Percentiles rank a stretch among this genome's conserved stretches.
These are phyloP conservation scores for Fraxinus velutina DNA, from an alignment of 305 asterid genomes.

Conservation along the genomic window DNA sequence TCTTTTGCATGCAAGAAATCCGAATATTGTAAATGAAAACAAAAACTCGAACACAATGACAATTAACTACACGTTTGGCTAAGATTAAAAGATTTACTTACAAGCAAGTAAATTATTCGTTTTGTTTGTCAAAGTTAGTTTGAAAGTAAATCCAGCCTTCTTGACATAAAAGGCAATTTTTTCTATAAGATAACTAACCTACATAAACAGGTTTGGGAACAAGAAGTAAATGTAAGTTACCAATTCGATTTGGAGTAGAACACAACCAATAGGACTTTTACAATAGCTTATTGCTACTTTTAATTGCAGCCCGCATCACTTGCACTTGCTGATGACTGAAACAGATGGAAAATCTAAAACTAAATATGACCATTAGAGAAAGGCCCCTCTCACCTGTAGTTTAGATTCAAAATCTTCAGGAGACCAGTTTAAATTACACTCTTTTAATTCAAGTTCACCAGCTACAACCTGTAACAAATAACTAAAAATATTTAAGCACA, in stretches of 20 bases:
- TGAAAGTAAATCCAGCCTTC: not conserved
- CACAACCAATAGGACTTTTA: not conserved
- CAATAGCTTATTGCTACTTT: not conserved
- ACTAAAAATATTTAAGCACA: not conserved
- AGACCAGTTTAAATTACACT: slow-evolving; percentile 86
- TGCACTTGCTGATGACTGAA: not conserved
- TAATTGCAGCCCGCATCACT: not conserved
- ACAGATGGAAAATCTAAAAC: not conserved
- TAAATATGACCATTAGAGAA: not conserved
- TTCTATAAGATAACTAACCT: not conserved
- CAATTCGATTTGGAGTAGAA: not conserved
- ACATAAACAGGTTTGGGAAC: not conserved
- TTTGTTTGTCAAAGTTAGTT: not conserved
- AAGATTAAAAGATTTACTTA: not conserved
- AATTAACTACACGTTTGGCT: not conserved
- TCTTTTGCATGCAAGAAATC: slow-evolving; percentile 10
- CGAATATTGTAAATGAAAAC: not conserved
- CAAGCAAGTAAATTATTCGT: not conserved
- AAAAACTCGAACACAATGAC: not conserved
- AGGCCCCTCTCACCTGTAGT: slow-evolving; percentile 55
- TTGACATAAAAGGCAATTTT: not conserved
- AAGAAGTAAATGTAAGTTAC: not conserved
- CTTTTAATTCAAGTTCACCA: slow-evolving; percentile 93
- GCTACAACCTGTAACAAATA: slow-evolving; percentile 72
- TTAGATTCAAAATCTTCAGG: slow-evolving; percentile 94